Conservation (phyloP, 2,329 filamentous ascomycete genomes). For the Metarhizium guizhouense region DNA sequence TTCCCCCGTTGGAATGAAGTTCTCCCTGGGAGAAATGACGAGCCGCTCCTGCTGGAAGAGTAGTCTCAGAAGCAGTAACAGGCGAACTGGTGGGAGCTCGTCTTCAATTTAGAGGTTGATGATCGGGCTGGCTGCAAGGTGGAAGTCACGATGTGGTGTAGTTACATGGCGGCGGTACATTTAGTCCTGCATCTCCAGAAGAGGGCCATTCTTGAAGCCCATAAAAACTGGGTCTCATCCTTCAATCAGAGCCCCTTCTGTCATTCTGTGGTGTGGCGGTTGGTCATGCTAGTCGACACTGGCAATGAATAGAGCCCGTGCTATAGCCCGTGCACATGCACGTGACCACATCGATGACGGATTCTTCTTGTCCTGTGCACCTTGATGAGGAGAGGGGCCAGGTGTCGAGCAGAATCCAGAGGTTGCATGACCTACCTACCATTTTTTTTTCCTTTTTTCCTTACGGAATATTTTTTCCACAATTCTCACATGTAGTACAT, state of each 20-base stretch:
- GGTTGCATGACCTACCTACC: too few relatives aligned
- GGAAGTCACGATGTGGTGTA: constrained; percentile 25
- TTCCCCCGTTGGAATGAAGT: neutral
- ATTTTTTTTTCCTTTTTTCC: too few relatives aligned
- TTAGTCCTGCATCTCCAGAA: constrained; percentile 16
- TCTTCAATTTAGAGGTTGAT: constrained; percentile 2
- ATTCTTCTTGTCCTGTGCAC: neutral
- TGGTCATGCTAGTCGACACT: neutral
- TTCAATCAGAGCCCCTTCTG: constrained; percentile 1
- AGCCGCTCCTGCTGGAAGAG: neutral
- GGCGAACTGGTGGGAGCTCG: neutral
- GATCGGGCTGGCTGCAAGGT: constrained; percentile 6
- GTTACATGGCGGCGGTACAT: constrained; percentile 25
- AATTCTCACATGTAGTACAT: too few relatives aligned
- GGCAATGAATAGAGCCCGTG: neutral
- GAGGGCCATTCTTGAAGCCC: constrained; percentile 10
- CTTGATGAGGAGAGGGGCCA: too few relatives aligned
- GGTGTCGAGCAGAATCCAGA: too few relatives aligned
- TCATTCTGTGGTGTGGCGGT: neutral
- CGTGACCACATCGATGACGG: neutral
- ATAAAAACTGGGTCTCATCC: constrained; percentile 8
- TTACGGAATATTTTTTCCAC: too few relatives aligned
- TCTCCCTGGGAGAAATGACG: neutral
- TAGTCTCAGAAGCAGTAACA: neutral
- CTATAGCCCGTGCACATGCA: neutral